Base-by-base conservation (phyloP, 345 rosid species). In the Eucalyptus melliodora region DNA sequence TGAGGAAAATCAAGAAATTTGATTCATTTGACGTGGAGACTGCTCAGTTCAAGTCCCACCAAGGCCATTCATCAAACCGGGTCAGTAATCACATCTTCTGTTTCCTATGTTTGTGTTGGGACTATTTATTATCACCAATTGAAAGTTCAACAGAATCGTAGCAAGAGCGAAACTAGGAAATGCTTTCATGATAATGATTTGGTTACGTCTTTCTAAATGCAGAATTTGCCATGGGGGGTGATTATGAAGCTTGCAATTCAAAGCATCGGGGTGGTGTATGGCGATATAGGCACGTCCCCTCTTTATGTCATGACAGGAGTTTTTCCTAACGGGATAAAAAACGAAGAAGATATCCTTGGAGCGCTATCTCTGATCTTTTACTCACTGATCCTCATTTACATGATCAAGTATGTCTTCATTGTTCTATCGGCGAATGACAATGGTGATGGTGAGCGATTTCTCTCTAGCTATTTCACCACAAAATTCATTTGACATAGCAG, bases 211-310 rank as follows among this genome's bases (percentile, higher is more conserved):
- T 50, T 31, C 31, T 55, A 26, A 88, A 87, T 83, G 88, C 89
- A 47, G 92, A 72, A 19, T 42, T 31, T 51, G 27, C 56, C 51
- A 16, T 92, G 91, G 92, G 12, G 51, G 31, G 69, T 69, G 62
- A 23, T 87, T 2, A 10, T 87, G 87, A 77, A 86, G 72, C 87
- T 92, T 24, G 92, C 93, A 47, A 89, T 92, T 81, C 92, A 93
- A 37, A 89, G 93, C 88, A 89, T 91, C 7, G 94, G 95, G 21
- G 67, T 93, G 11, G 94, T 93, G 17, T 93, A 91, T 30, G 95
- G 95, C 3, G 94, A 93, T 51, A 47, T 92, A 8, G 94, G 94
- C 6, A 92, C 94, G 5, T 90, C 91, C 45, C 93, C 94, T 15
- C 89, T 93, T 16, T 91, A 92, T 21, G 91, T 90, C 56, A 19